These are phyloP conservation scores for Mycena vulgaris DNA, from an alignment of 768 basidiomycete species.

Conservation along the genomic window DNA sequence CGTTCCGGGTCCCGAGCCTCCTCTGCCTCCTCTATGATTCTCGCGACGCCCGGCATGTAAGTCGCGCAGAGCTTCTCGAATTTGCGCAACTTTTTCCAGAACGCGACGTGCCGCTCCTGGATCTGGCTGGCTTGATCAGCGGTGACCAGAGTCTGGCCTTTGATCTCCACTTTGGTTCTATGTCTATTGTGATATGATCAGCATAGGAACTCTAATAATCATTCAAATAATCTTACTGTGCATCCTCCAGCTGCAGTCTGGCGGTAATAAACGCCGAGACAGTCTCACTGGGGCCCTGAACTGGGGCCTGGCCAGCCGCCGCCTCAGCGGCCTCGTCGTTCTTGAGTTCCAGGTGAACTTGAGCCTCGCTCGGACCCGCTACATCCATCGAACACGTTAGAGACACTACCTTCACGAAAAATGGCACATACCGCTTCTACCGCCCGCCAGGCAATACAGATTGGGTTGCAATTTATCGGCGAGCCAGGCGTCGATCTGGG, in stretches of 20 bases:
- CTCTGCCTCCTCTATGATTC: slow-evolving; percentile 10
- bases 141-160: not conserved
- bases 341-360: slow-evolving; percentile 21
- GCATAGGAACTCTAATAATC: not conserved
- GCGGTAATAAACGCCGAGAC: slow-evolving; percentile 17
- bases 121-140: slow-evolving; percentile 13
- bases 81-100: not conserved
- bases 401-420: not conserved
- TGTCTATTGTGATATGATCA: not conserved
- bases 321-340: not conserved
- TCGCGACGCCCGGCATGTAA: slow-evolving; percentile 17
- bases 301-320: not conserved
- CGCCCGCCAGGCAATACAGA: not conserved
- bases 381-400: not conserved
- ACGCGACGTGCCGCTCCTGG: slow-evolving; percentile 1
- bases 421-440: not conserved
- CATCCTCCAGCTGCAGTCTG: slow-evolving; percentile 25
- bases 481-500: not conserved
- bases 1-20: not conserved
- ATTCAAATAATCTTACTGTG: slow-evolving; percentile 27
- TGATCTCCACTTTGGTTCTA: slow-evolving; percentile 1
- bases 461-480: not conserved
- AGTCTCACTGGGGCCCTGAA: not conserved
- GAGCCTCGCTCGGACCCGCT: slow-evolving; percentile 7
- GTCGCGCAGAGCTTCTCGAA: slow-evolving; percentile 6